Conservation (phyloP, 768 basidiomycete species). For the Pisolithus microcarpus region DNA sequence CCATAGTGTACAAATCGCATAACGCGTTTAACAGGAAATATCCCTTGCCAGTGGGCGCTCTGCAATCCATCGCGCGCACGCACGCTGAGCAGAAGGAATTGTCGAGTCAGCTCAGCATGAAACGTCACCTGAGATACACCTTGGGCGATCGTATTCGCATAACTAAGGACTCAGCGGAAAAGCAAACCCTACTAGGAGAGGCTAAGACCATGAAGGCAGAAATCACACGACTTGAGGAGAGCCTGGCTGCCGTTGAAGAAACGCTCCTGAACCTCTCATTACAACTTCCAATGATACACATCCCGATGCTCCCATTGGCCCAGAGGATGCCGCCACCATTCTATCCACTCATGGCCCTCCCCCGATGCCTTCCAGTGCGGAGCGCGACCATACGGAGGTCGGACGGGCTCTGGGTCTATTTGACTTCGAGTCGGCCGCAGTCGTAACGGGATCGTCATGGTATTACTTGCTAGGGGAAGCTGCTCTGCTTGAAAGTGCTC, state of each 20-base stretch:
- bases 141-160: constrained; percentile 57
- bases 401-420: constrained; percentile 59
- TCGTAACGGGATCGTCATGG: constrained; percentile 85
- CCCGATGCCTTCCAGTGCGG: constrained; percentile 38
- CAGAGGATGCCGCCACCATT: constrained; percentile 62
- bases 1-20: constrained; percentile 58
- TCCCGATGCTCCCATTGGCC: constrained; percentile 64
- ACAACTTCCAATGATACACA: constrained; percentile 90
- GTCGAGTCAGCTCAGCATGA: constrained; percentile 49
- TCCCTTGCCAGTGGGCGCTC: constrained; percentile 48
- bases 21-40: constrained; percentile 69
- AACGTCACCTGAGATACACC: constrained; percentile 59
- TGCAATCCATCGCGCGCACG: constrained; percentile 53
- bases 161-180: constrained; percentile 36
- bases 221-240: constrained; percentile 50
- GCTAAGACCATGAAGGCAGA: constrained; percentile 59
- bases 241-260: constrained; percentile 48
- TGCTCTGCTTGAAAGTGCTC: constrained; percentile 79
- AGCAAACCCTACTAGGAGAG: constrained; percentile 46
- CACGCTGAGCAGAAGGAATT: constrained; percentile 61
- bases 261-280: constrained; percentile 58
- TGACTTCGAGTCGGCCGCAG: constrained; percentile 73
- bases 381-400: constrained; percentile 72
- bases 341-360: constrained; percentile 65
- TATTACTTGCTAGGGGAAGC: constrained; percentile 83